Conservation (phyloP, 2,329 filamentous ascomycete species). For the Byssothecium circinans region DNA sequence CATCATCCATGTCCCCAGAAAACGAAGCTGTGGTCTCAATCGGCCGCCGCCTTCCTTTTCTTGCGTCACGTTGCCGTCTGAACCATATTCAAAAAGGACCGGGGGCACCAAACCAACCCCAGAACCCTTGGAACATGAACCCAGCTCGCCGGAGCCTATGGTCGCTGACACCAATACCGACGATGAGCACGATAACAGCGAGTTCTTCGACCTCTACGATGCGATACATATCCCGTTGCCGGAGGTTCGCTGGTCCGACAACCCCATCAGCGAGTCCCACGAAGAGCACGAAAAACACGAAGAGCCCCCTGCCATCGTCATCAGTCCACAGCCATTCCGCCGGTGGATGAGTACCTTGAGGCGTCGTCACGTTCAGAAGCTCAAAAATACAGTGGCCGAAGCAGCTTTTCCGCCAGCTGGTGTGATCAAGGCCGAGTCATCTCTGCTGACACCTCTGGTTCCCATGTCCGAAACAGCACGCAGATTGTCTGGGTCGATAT, state of each 20-base stretch:
- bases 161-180: constrained; percentile 13
- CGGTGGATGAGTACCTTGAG: constrained; percentile 74
- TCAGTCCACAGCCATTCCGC: constrained; percentile 57
- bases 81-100: constrained; percentile 14
- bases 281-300: constrained; percentile 10
- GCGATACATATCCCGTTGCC: constrained; percentile 36
- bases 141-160: constrained; percentile 14
- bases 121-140: constrained; percentile 11
- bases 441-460: constrained; percentile 11
- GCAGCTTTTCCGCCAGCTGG: constrained; percentile 42
- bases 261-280: constrained; percentile 13
- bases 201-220: constrained; percentile 33
- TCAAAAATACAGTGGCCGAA: constrained; percentile 41
- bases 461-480: constrained; percentile 30
- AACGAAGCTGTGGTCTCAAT: constrained; percentile 22
- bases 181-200: constrained; percentile 14
- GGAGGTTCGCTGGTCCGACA: constrained; percentile 23
- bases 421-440: constrained; percentile 14
- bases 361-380: constrained; percentile 52
- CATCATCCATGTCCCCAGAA: constrained; percentile 20
- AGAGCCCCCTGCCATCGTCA: neutral
- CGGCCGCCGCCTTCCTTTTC: constrained; percentile 21
- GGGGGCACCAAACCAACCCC: constrained; percentile 5
- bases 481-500: constrained; percentile 59
- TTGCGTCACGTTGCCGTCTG: constrained; percentile 11